Conservation (phyloP, 1,284 basidiomycete species). For the Schizopora paradoxa region DNA sequence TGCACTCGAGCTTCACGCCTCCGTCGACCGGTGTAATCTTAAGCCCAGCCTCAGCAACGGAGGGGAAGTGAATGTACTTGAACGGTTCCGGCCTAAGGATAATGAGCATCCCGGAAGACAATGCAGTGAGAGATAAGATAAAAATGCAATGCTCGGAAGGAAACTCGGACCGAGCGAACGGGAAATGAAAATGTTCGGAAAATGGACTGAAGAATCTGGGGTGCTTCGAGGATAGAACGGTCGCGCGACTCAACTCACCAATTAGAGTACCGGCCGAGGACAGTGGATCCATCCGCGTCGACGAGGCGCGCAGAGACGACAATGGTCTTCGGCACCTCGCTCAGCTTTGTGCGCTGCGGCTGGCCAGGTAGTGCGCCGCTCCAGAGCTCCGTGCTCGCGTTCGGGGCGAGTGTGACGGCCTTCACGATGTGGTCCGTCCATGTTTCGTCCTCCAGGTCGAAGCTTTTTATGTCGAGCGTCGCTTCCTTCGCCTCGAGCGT, state of each 20-base stretch:
- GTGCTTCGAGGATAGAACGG: too few species aligned
- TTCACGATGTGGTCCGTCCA: slow-evolving; percentile 50
- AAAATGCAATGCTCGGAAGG: background rate
- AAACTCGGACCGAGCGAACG: background rate
- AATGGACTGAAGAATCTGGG: background rate
- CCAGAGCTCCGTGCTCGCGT: slow-evolving; percentile 81
- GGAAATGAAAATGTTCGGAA: background rate
- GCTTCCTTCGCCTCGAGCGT: slow-evolving; percentile 52
- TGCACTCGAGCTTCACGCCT: slow-evolving; percentile 54
- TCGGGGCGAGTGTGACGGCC: slow-evolving; percentile 55
- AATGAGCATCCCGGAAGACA: slow-evolving; percentile 10
- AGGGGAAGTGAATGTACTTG: slow-evolving; percentile 83
- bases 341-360: slow-evolving; percentile 55
- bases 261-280: slow-evolving; percentile 76
- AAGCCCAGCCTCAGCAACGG: slow-evolving; percentile 51
- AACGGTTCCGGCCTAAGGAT: slow-evolving; percentile 78
- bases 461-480: slow-evolving; percentile 62
- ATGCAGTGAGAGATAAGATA: slow-evolving; percentile 1
- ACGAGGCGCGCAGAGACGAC: slow-evolving; percentile 73
- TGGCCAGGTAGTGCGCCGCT: slow-evolving; percentile 67
- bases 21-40: slow-evolving; percentile 45
- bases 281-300: slow-evolving; percentile 45
- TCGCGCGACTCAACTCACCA: slow-evolving; percentile 43
- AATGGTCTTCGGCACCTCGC: slow-evolving; percentile 62
- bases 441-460: slow-evolving; percentile 60